These are phyloP conservation scores for Darksidea phi DNA, from an alignment of 495 filamentous ascomycete genomes.

Conservation along the genomic window DNA sequence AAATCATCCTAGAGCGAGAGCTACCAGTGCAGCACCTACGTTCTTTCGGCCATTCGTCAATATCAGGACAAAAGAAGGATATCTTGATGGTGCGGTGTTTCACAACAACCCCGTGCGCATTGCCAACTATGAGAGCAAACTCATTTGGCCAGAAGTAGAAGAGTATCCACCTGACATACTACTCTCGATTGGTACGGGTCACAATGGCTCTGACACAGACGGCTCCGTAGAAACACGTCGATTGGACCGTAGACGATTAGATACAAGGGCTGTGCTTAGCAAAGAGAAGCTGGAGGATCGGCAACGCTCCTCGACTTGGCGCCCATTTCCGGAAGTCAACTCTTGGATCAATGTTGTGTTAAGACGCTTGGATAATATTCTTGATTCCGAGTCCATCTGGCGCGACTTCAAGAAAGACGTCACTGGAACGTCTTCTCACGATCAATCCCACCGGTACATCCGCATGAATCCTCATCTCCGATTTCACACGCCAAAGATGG, in stretches of 20 bases:
- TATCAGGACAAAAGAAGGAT: slow-evolving; percentile 41
- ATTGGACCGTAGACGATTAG: background rate
- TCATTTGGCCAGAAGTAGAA: slow-evolving; percentile 50
- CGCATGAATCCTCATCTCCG: background rate
- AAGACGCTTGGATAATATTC: background rate
- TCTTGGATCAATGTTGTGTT: slow-evolving; percentile 7
- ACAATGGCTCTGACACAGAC: slow-evolving; percentile 4
- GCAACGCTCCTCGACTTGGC: background rate
- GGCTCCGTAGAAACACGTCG: background rate
- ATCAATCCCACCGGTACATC: background rate
- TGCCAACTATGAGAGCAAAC: slow-evolving; percentile 49
- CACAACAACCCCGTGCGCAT: slow-evolving; percentile 51
- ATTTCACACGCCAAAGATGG: background rate
- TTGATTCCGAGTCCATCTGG: background rate
- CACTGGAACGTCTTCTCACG: background rate
- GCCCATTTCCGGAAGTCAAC: slow-evolving; percentile 6
- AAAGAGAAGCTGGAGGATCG: background rate
- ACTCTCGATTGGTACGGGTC: slow-evolving; percentile 49
- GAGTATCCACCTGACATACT: slow-evolving; percentile 48
- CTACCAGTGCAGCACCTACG: slow-evolving; percentile 48
- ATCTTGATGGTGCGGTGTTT: slow-evolving; percentile 49
- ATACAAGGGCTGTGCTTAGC: background rate
- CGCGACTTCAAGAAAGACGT: background rate
- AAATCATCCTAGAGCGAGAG: slow-evolving; percentile 40
- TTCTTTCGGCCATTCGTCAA: slow-evolving; percentile 52